Evolutionary conservation across 805 yeast species (phyloP), one percentile per base, ranked within the genome.

Genomic region (Tetrapisispora namnaoensis): DNA sequence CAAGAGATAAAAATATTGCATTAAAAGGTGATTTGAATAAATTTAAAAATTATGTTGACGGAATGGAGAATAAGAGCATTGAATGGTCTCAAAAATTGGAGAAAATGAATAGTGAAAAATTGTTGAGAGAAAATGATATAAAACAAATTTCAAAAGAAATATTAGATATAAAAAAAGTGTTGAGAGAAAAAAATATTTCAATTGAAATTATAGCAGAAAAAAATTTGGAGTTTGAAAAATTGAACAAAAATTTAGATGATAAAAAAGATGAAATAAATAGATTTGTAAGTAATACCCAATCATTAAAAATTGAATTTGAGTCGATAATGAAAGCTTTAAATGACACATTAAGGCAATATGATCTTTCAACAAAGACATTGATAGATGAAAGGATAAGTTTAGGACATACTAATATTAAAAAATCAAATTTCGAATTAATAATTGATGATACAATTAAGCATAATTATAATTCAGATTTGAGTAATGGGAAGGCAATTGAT

Each of bases 11-110:
- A 60, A 65, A 79, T 5, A 72, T 71, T 51, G 85, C 87, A 1
- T 68, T 88, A 48, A 84, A 82, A 53, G 77, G 78, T 52, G 96
- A 88, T 63, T 71, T 83, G 40, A 69, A 70, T 41, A 83, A 84
- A 63, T 84, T 86, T 58, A 75, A 77, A 56, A 82, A 80, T n/a
- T 86, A 83, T 59, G 79, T 85, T 47, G 78, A 78, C 41, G 72
- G 78, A 8, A 81, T 85, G 78, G 77, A 80, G 55, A 69, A 70
- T n/a, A 72, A 86, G 51, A 82, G 80, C 54, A 55, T 62, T 14
- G 81, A 79, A 60, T 85, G 95, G 93, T 71, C 75, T 2, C 54
- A 65, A 17, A 76, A 79, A 41, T 61, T 87, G 44, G 69, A 72
- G n/a, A 78, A 78, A 53, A 75, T 85, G 50, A 70, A 72, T 32